These are phyloP conservation scores for Fusarium sp. DNA, from an alignment of 2,329 filamentous ascomycete genomes.

Conservation along the genomic window DNA sequence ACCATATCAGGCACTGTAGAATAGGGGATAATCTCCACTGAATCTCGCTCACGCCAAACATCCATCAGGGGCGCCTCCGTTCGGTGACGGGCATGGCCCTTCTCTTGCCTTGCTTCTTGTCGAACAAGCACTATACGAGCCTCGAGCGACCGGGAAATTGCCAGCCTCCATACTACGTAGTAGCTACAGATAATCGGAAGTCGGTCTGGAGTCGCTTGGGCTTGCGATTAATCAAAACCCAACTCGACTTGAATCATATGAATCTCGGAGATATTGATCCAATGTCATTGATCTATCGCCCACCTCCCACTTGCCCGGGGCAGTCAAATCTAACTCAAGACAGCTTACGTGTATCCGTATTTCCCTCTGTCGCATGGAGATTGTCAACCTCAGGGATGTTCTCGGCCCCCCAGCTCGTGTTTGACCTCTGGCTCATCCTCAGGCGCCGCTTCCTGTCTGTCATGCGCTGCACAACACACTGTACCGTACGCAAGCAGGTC, in stretches of 20 bases:
- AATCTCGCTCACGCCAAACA: constrained; percentile 36
- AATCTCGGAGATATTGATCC: not conserved
- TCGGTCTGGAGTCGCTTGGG: not conserved
- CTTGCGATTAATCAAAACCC: not conserved
- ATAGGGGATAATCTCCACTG: constrained; percentile 47
- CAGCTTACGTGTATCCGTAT: constrained; percentile 37
- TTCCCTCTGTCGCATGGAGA: constrained; percentile 7
- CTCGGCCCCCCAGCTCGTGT: constrained; percentile 15
- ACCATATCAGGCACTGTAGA: constrained; percentile 29
- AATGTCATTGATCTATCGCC: not conserved
- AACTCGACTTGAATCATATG: not conserved
- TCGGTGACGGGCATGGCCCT: constrained; percentile 9
- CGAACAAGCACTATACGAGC: constrained; percentile 24
- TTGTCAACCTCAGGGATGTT: constrained; percentile 18
- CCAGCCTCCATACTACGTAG: not conserved
- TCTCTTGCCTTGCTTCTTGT: constrained; percentile 23
- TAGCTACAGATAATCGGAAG: not conserved
- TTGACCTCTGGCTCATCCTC: constrained; percentile 14
- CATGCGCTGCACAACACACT: constrained; percentile 24
- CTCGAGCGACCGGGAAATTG: constrained; percentile 37
- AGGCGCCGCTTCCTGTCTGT: constrained; percentile 19
- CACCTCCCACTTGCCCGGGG: not conserved
- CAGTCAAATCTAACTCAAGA: not conserved
- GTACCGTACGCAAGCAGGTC: constrained; percentile 7
- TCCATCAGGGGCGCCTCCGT: constrained; percentile 25